Base-by-base conservation (phyloP, 192 early-diverging fungal species). In the Mortierella hygrophila region DNA sequence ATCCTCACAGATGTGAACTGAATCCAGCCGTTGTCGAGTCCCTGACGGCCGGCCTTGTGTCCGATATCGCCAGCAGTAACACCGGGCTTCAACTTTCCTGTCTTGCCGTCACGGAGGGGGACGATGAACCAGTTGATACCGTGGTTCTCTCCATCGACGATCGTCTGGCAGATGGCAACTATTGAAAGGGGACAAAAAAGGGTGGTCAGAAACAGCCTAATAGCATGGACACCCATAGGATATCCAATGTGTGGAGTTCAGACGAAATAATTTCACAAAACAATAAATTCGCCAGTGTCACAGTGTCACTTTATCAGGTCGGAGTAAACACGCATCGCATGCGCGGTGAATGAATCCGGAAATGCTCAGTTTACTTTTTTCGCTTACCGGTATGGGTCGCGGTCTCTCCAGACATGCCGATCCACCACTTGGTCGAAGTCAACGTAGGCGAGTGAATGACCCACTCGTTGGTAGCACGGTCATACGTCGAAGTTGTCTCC, bases 21-120 rank as follows among this genome's bases (percentile, higher is more conserved):
- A 20, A 94, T 94, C 92, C 92, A 94, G 6, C 93, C 93, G 70
- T 93, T 94, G 76, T 94, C 93, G 6, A 93, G 79, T 54, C 93
- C 93, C 42, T 83, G 63, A 38, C 93, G 90, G 35, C 90, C 90
- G 26, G 72, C 85, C 76, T 94, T 94, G 41, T 89, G 82, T 23
- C 93, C 93, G 54, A 93, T 78, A 80, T 93, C 92, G 60, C 93
- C 93, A 47, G 80, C 79, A 6, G 88, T 79, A 21, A 94, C 88
- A 23, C 89, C 89, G 11, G 90, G 90, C n/a, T 91, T 52, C 9
- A 92, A 70, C 37, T 82, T 74, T 35, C 92, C 93, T 21, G 89
- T 91, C 40, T 76, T 75, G 18, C 71, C 69, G 37, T 90, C 88
- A 73, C 93, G 91, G 16, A 94, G 79, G n/a, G 88, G 93, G 10